Conservation (phyloP, 2,329 filamentous ascomycete species). For the Botrytis pseudocinerea region DNA sequence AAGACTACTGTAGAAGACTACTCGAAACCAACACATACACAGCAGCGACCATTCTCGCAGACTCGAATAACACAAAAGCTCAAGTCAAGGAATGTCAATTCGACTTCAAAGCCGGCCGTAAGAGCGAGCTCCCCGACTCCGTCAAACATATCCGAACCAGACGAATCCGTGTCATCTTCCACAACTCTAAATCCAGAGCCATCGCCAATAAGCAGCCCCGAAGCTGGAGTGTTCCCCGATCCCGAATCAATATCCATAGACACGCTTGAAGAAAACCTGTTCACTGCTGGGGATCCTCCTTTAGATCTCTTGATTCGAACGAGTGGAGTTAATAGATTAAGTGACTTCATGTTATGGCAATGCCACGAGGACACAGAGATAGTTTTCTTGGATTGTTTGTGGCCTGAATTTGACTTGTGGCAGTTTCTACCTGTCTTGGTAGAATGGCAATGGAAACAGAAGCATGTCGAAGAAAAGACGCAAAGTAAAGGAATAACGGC, state of each 20-base stretch:
- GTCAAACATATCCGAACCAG: constrained; percentile 45
- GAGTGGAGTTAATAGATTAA: constrained; percentile 87
- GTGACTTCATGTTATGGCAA: constrained; percentile 99
- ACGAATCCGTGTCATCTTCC: constrained; percentile 59
- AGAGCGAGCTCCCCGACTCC: constrained; percentile 51
- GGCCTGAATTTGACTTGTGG: constrained; percentile 96
- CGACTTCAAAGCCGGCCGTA: constrained; percentile 26
- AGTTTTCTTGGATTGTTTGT: constrained; percentile 87
- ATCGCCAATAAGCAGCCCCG: constrained; percentile 35
- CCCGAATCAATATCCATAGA: constrained; percentile 84
- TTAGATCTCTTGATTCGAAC: constrained; percentile 90
- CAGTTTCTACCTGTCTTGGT: constrained; percentile 88
- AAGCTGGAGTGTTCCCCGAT: constrained; percentile 57
- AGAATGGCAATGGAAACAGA: constrained; percentile 74
- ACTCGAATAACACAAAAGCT: constrained; percentile 86
- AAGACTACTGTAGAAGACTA: constrained; percentile 86
- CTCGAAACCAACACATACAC: constrained; percentile 66
- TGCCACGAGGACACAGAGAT: constrained; percentile 91
- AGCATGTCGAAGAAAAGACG: constrained; percentile 40
- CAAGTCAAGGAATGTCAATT: constrained; percentile 60
- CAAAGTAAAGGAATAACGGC: constrained; percentile 24
- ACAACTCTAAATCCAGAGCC: constrained; percentile 49
- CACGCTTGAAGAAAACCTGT: constrained; percentile 82
- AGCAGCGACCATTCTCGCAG: constrained; percentile 77
- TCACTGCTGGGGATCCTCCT: constrained; percentile 82